These are phyloP conservation scores for Kodamaea jinghongensis DNA, from an alignment of 805 yeast species.

Conservation along the genomic window DNA sequence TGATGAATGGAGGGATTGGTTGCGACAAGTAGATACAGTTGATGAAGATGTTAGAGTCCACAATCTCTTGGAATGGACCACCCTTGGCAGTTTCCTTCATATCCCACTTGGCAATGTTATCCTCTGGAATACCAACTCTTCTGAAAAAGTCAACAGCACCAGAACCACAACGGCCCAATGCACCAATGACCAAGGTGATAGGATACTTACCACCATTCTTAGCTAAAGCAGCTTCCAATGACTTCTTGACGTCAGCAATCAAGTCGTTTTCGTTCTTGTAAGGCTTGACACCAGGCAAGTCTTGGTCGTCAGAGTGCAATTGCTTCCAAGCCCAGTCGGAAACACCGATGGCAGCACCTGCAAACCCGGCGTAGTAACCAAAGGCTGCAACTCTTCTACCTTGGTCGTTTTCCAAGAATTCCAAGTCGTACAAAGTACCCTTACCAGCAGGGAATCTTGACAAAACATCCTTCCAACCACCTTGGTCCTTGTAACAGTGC, in stretches of 20 bases:
- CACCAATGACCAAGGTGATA: slow-evolving; percentile 87
- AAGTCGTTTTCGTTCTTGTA: slow-evolving; percentile 77
- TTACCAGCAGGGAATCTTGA: slow-evolving; percentile 87
- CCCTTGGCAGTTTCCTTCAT: slow-evolving; percentile 95
- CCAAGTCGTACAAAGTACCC: slow-evolving; percentile 89
- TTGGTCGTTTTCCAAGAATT: slow-evolving; percentile 87
- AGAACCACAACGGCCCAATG: slow-evolving; percentile 97
- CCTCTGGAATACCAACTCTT: slow-evolving; percentile 85
- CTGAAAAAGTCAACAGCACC: slow-evolving; percentile 88
- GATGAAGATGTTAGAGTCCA: slow-evolving; percentile 81
- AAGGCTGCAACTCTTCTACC: slow-evolving; percentile 99
- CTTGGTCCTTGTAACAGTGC: slow-evolving; percentile 97
- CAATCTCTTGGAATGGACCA: slow-evolving; percentile 95
- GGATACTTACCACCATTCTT: slow-evolving; percentile 68
- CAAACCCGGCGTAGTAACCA: slow-evolving; percentile 99
- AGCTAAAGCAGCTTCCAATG: slow-evolving; percentile 53
- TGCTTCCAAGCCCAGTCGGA: slow-evolving; percentile 94
- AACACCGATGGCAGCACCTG: slow-evolving; percentile 97
- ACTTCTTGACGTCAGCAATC: slow-evolving; percentile 65
- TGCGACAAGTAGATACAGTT: slow-evolving; percentile 93
- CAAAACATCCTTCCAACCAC: slow-evolving; percentile 92
- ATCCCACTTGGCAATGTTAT: slow-evolving; percentile 88
- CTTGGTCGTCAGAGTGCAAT: slow-evolving; percentile 59
- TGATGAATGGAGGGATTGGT: slow-evolving; percentile 91
- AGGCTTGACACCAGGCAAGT: slow-evolving; percentile 78